Evolutionary conservation across 495 filamentous ascomycete species (phyloP).

Genomic region (Lasiosphaeria miniovina): DNA sequence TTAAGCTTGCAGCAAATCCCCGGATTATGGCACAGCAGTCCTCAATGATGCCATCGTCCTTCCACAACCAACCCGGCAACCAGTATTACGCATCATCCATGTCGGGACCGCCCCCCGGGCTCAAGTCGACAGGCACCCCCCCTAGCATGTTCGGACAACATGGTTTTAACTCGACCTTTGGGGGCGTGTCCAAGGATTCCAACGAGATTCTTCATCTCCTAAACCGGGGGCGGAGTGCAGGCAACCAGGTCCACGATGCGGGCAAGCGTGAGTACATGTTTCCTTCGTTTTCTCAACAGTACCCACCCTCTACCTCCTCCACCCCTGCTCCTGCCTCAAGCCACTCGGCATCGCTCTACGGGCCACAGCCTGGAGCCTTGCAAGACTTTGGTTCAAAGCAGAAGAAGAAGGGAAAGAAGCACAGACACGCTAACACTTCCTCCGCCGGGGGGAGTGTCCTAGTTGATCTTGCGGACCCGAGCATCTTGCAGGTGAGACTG

Average conservation of each 20-base stretch:
- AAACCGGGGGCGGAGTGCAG: slow-evolving; percentile 57
- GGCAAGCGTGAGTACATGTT: slow-evolving; percentile 95
- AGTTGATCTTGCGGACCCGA: slow-evolving; percentile 99
- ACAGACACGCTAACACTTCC: slow-evolving; percentile 99
- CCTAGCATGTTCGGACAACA: slow-evolving; percentile 79
- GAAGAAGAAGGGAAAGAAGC: slow-evolving; percentile 99
- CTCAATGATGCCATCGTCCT: slow-evolving; percentile 77
- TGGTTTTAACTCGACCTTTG: slow-evolving; percentile 61
- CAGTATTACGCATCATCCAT: slow-evolving; percentile 67
- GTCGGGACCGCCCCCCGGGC: slow-evolving; percentile 88
- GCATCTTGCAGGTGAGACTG: slow-evolving; percentile 97
- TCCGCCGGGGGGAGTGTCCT: slow-evolving; percentile 94
- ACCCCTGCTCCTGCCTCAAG: slow-evolving; percentile 84
- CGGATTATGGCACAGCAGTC: slow-evolving; percentile 87
- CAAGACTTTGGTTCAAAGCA: slow-evolving; percentile 88
- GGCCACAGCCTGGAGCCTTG: slow-evolving; percentile 75
- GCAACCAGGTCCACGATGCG: slow-evolving; percentile 69
- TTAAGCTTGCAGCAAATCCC: slow-evolving; percentile 80
- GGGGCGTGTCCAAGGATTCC: slow-evolving; percentile 58
- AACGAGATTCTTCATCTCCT: slow-evolving; percentile 80
- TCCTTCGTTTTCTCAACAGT: slow-evolving; percentile 68
- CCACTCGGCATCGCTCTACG: slow-evolving; percentile 87
- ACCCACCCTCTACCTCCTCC: slow-evolving; percentile 71
- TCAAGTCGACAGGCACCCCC: slow-evolving; percentile 91
- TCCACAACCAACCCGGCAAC: slow-evolving; percentile 56